These are phyloP conservation scores for Teratosphaeria zuluensis DNA, from an alignment of 2,329 filamentous ascomycete species.

Conservation along the genomic window DNA sequence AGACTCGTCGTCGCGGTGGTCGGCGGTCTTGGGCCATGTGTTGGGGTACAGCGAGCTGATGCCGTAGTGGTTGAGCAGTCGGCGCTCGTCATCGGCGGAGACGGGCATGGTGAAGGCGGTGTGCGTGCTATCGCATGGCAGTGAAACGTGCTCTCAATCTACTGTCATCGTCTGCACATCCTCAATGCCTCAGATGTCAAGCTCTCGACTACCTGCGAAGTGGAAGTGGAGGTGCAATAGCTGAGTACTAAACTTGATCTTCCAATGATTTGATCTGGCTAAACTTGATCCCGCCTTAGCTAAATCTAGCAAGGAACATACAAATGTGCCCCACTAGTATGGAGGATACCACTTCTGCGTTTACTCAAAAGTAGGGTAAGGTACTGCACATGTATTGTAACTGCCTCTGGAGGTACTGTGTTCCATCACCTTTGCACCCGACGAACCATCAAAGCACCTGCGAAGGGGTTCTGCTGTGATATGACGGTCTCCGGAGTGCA, in stretches of 20 bases:
- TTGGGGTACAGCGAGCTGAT: conserved; percentile 67
- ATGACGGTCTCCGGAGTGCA: no score
- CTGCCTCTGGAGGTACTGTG: no score
- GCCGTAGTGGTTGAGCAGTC: conserved; percentile 82
- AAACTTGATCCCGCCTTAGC: not conserved
- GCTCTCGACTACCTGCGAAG: not conserved
- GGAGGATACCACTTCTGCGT: no score
- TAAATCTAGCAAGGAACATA: no score
- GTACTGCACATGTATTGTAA: no score
- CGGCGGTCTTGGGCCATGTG: conserved; percentile 65
- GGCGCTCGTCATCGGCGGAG: conserved; percentile 61
- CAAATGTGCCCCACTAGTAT: no score
- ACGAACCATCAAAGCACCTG: no score
- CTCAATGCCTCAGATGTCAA: not conserved
- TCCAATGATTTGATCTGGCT: not conserved
- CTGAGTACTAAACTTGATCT: not conserved
- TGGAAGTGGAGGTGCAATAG: not conserved
- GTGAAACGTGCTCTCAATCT: not conserved
- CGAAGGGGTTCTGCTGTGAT: no score
- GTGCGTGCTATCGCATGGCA: not conserved
- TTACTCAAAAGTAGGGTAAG: no score
- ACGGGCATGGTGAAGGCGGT: conserved; percentile 29
- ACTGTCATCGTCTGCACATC: no score
- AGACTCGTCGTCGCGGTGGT: conserved; percentile 34
- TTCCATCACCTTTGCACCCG: no score